Evolutionary conservation across 345 rosid genomes (phyloP).

Genomic region (Eucalyptus tenuipes): DNA sequence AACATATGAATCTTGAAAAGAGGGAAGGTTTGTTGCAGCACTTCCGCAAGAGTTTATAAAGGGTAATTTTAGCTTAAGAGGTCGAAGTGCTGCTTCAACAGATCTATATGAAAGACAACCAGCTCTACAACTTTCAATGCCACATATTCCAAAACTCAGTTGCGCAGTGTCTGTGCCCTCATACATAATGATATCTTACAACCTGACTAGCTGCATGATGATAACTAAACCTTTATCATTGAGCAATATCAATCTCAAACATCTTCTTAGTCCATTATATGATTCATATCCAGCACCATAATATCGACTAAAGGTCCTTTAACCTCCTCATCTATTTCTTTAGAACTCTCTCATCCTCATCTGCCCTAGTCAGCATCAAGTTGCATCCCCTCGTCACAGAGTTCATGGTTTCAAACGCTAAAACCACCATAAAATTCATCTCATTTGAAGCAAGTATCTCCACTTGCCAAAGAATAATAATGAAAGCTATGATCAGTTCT

Average conservation of each 20-base stretch:
- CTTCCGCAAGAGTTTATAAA: neutral
- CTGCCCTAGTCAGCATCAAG: neutral
- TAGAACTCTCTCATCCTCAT: neutral
- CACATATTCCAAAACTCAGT: neutral
- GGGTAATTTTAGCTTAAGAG: neutral
- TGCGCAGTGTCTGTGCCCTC: neutral
- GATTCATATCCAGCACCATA: neutral
- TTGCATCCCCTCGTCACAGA: neutral
- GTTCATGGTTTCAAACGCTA: neutral
- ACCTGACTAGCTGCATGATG: neutral
- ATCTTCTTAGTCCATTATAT: neutral
- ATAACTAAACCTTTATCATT: neutral
- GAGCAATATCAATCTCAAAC: neutral
- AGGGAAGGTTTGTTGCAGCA: neutral
- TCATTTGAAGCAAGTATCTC: neutral
- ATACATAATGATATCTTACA: neutral
- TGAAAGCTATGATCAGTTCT: neutral
- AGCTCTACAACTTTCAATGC: neutral
- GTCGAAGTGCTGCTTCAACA: neutral
- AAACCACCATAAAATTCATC: neutral
- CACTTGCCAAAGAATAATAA: neutral
- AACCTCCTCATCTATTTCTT: neutral
- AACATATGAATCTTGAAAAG: neutral
- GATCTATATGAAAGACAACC: neutral
- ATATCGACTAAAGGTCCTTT: neutral